These are phyloP conservation scores for Sporothrix schenckii DNA, from an alignment of 2,329 filamentous ascomycete genomes.

Conservation along the genomic window DNA sequence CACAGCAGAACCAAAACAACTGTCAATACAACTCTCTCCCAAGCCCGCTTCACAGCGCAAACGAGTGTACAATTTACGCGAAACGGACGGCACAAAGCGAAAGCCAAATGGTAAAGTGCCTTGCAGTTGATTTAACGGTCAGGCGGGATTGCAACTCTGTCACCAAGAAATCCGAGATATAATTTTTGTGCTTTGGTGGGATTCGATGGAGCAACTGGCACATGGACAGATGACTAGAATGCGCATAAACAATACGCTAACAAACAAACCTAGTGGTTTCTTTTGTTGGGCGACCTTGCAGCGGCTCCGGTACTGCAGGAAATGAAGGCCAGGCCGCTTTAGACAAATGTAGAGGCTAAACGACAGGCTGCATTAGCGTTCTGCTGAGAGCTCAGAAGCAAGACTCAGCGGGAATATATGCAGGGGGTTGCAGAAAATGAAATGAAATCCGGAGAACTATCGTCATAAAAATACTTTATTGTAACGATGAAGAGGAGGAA, in stretches of 20 bases:
- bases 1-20: neutral
- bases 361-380: neutral
- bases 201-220: neutral
- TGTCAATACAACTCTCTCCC: neutral
- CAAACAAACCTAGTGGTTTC: neutral
- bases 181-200: no score
- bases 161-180: no score
- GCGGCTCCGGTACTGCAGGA: neutral
- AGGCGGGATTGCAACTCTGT: no score
- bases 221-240: neutral
- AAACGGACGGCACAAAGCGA: neutral
- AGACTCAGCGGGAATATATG: neutral
- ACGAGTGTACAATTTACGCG: neutral
- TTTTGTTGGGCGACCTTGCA: neutral
- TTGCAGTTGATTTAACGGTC: neutral
- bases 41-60: no score
- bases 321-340: constrained; percentile 7
- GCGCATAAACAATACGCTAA: neutral
- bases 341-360: neutral
- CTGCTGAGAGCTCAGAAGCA: neutral
- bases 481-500: neutral
- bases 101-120: neutral
- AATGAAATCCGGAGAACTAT: neutral
- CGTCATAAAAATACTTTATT: neutral
- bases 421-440: neutral